Base-by-base conservation (phyloP, 2,329 filamentous ascomycete genomes). In the Calonectria pseudoturangicola region DNA sequence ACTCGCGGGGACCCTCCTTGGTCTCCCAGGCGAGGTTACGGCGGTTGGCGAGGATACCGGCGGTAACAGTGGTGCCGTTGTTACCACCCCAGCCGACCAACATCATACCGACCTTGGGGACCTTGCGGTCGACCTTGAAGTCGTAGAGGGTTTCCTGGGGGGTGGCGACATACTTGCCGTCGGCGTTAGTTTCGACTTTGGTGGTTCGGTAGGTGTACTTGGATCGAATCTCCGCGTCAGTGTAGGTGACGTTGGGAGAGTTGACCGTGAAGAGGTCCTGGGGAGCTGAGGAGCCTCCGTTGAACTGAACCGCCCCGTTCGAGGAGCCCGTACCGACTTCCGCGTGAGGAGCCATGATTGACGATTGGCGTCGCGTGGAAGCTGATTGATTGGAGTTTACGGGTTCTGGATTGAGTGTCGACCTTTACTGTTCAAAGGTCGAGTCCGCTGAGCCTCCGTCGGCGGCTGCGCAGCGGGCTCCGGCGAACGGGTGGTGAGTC, bases 201-300 rank as follows among this genome's bases (percentile, higher is more conserved):
- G 97, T 98, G 81, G 97, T 98, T 85, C 96, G 95, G 88, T 99
- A 99, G 79, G 94, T 95, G 88, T 98, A 99, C 88, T 94, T 96
- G 87, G 94, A 97, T 84, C 91, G 93, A 89, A 99, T 98, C 82
- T 95, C 92, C 78, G 90, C 87, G 83, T 97, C 93, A 74, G 94
- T 95, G 89, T 99, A 99, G 79, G 90, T 89, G 79, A 99, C 97
- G 83, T 98, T 97, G 83, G 96, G 94, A 76, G 96, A 98, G 83
- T 94, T 90, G 84, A 99, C 97, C 72, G 91, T 93, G 88, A 98
- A 98, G 80, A 94, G 88, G 83, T 91, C 88, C 83, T 88, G 87
- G 81, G 87, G 82, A 78, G 88, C 83, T 76, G 86, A 81, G 78
- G 84, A 83, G 74, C 80, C 78, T 79, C 74, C 82, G 77, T 82